Evolutionary conservation across 768 basidiomycete species (phyloP).

Genomic region (Collybia sp.): DNA sequence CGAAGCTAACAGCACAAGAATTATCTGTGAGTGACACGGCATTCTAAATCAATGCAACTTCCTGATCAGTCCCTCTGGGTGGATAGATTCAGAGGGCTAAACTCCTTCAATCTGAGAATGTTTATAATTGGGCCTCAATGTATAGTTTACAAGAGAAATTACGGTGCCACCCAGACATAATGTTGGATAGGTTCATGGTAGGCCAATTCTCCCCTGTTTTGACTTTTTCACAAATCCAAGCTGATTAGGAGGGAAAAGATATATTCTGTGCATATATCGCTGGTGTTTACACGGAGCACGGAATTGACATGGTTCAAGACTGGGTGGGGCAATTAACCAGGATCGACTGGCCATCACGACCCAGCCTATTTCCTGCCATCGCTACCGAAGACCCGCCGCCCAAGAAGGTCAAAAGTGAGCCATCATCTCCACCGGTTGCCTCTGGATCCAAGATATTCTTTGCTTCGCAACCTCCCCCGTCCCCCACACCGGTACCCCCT

Average conservation of each 20-base stretch:
- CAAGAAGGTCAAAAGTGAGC: conserved; percentile 39
- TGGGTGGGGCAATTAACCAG: conserved; percentile 46
- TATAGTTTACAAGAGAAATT: conserved; percentile 47
- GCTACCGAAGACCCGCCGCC: conserved; percentile 24
- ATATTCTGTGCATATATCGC: conserved; percentile 69
- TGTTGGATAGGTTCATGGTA: conserved; percentile 3
- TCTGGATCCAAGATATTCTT: conserved; percentile 22
- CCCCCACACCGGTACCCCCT: conserved; percentile 4
- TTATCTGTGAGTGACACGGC: conserved; percentile 42
- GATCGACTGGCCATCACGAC: conserved; percentile 1
- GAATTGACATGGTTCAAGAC: conserved; percentile 42
- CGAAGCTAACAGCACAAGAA: conserved; percentile 41
- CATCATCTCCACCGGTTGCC: conserved; percentile 13
- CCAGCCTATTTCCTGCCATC: conserved; percentile 8
- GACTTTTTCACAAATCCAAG: conserved; percentile 2
- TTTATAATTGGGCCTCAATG: conserved; percentile 42
- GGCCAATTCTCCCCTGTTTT: conserved; percentile 1
- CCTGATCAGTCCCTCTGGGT: conserved; percentile 5
- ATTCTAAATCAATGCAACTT: neutral
- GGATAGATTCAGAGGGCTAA: conserved; percentile 24
- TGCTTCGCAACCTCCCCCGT: conserved; percentile 26
- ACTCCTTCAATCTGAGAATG: conserved; percentile 35
- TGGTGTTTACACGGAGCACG: conserved; percentile 53
- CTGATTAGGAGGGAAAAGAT: conserved; percentile 43
- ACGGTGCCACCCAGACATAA: conserved; percentile 35